Evolutionary conservation across 2,329 filamentous ascomycete species (phyloP).

Genomic region (Trichophyton simii): DNA sequence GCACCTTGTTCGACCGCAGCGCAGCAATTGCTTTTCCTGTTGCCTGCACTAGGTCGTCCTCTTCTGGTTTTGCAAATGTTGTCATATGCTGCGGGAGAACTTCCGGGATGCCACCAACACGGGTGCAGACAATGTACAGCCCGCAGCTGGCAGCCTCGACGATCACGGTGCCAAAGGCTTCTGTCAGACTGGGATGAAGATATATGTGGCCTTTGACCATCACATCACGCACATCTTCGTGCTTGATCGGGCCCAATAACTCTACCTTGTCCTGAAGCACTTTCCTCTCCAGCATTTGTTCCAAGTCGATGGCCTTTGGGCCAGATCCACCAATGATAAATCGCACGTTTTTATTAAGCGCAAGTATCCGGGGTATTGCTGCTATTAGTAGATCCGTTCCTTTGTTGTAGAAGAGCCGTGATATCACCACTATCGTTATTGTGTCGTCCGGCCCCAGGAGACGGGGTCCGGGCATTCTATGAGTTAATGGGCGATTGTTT

Average conservation of each 20-base stretch:
- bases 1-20: conserved; percentile 71
- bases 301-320: conserved; percentile 91
- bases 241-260: conserved; percentile 79
- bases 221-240: conserved; percentile 92
- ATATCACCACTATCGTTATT: conserved; percentile 94
- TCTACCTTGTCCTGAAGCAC: conserved; percentile 88
- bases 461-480: conserved; percentile 41
- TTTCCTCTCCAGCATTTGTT: conserved; percentile 95
- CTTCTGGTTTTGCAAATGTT: conserved; percentile 89
- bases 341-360: conserved; percentile 78
- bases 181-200: conserved; percentile 84
- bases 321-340: conserved; percentile 96
- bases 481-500: conserved; percentile 15
- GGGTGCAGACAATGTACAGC: conserved; percentile 89
- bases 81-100: conserved; percentile 96
- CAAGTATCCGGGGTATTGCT: conserved; percentile 82
- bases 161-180: conserved; percentile 95
- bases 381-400: conserved; percentile 95
- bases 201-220: conserved; percentile 97
- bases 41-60: conserved; percentile 82
- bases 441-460: conserved; percentile 67
- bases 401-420: conserved; percentile 96
- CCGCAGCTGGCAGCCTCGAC: conserved; percentile 95
- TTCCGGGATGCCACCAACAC: conserved; percentile 92
- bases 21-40: conserved; percentile 81